Percentiles rank a stretch among this genome's conserved stretches.
phyloP scores from a whole-genome alignment of 169 alveolate species.

The Plasmodium cynomolgi region DNA sequence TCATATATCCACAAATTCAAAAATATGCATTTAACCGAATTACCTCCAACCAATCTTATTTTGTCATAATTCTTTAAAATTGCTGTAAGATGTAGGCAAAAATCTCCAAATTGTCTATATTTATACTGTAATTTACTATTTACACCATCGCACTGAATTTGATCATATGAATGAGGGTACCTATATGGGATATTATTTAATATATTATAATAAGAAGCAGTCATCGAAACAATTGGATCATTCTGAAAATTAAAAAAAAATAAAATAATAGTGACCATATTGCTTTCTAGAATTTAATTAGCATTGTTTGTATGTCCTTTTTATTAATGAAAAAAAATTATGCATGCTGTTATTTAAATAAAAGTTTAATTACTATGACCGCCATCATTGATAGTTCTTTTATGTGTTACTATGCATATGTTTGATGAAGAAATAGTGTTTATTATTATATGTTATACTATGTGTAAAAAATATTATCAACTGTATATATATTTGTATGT shows the following conservation, averaged over 20 bases:
- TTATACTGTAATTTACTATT: background rate
- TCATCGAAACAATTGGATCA: background rate
- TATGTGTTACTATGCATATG: background rate
- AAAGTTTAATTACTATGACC: background rate
- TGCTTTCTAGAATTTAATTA: background rate
- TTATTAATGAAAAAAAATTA: background rate
- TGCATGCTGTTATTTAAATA: background rate
- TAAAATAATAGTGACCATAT: background rate
- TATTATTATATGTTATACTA: background rate
- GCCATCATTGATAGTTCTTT: background rate
- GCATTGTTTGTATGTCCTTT: background rate
- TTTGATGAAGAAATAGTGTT: background rate
- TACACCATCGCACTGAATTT: background rate
- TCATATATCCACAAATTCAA: constrained; percentile 2
- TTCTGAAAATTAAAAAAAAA: background rate
- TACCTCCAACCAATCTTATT: background rate
- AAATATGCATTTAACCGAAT: background rate
- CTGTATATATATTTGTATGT: no score
- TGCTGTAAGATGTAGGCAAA: background rate
- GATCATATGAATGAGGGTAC: no score
- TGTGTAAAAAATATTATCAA: background rate
- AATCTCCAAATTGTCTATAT: background rate
- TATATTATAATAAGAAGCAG: background rate
- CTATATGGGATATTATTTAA: no score
- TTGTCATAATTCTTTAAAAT: background rate